Conservation (phyloP, 805 yeast genomes). For the Citeromyces matritensis region DNA sequence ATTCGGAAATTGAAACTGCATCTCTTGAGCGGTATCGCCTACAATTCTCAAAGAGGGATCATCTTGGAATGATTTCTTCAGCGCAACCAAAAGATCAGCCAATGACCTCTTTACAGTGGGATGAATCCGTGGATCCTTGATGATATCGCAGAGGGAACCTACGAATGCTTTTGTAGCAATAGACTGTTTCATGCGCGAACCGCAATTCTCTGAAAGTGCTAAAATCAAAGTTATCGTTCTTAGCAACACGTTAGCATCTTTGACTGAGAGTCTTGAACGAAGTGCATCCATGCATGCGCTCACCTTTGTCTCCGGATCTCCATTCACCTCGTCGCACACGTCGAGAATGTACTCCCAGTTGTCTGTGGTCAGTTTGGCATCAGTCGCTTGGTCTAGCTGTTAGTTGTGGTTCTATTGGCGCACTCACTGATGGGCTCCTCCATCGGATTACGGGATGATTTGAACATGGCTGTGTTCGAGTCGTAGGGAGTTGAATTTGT, state of each 20-base stretch:
- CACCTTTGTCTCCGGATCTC: conserved; percentile 43
- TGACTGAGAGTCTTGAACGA: conserved; percentile 27
- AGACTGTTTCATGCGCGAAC: conserved; percentile 48
- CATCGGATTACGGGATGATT: background rate
- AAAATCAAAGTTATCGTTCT: conserved; percentile 38
- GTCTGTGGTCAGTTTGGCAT: conserved; percentile 44
- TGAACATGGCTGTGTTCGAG: background rate
- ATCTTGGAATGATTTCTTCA: conserved; percentile 43
- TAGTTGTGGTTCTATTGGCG: conserved; percentile 2
- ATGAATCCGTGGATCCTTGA: conserved; percentile 44
- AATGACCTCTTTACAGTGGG: conserved; percentile 48
- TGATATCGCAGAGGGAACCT: conserved; percentile 26
- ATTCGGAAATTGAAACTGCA: conserved; percentile 25
- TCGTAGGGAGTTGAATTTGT: background rate
- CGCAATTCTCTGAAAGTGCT: conserved; percentile 66
- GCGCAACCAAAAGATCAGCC: conserved; percentile 52
- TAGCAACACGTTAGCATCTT: conserved; percentile 52
- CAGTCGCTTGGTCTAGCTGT: conserved; percentile 37
- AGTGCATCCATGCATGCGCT: conserved; percentile 28
- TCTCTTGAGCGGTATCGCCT: conserved; percentile 39
- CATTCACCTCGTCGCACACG: conserved; percentile 51
- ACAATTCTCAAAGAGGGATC: conserved; percentile 73
- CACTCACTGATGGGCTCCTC: background rate
- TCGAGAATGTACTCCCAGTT: conserved; percentile 53
- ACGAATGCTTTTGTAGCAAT: conserved; percentile 46